Conservation (phyloP, 2,329 filamentous ascomycete species). For the Aspergillus niger region DNA sequence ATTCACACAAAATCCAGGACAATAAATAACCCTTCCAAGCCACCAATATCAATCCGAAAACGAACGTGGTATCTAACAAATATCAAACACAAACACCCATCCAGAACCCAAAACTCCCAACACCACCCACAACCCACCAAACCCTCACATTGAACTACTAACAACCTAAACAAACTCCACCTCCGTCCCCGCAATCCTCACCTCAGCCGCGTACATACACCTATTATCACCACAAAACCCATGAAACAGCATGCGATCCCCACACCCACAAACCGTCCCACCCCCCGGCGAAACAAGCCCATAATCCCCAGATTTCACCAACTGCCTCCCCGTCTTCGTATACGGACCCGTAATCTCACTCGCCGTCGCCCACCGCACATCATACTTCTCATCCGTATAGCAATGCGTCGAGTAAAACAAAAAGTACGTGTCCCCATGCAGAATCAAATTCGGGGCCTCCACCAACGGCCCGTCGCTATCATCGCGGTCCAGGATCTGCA, state of each 20-base stretch:
- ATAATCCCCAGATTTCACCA: slow-evolving; percentile 38
- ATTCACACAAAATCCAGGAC: no score
- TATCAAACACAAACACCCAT: no score
- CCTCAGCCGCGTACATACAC: slow-evolving; percentile 35
- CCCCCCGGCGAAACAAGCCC: slow-evolving; percentile 36
- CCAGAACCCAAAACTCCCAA: no score
- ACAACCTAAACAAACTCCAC: slow-evolving; percentile 16
- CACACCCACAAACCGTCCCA: slow-evolving; percentile 34
- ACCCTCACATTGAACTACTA: neutral
- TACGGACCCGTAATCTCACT: slow-evolving; percentile 30
- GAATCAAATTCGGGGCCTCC: slow-evolving; percentile 61
- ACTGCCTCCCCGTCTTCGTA: slow-evolving; percentile 35
- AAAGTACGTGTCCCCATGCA: slow-evolving; percentile 53
- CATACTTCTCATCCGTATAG: slow-evolving; percentile 56
- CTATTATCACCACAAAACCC: slow-evolving; percentile 29
- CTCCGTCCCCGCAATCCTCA: slow-evolving; percentile 24
- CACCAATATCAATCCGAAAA: no score
- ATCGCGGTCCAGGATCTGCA: slow-evolving; percentile 63
- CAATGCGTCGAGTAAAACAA: slow-evolving; percentile 66
- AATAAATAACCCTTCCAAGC: no score
- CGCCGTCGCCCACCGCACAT: slow-evolving; percentile 58
- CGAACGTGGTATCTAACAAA: no score
- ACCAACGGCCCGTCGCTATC: slow-evolving; percentile 64
- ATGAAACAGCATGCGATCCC: slow-evolving; percentile 37
- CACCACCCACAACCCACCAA: no score